Evolutionary conservation across 257 asterid genomes (phyloP).

Genomic region (Solanum pennellii): DNA sequence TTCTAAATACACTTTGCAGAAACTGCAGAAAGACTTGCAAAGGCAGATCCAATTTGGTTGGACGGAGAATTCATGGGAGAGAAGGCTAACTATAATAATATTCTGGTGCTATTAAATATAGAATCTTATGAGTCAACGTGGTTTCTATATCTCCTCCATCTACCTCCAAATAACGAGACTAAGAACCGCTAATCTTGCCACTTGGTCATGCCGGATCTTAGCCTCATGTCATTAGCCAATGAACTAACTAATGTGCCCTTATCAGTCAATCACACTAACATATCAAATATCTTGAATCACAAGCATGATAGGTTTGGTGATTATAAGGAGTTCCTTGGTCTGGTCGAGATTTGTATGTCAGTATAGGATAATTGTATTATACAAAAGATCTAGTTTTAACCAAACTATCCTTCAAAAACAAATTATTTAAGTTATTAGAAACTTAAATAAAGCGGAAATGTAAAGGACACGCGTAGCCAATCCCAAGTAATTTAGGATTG

Average conservation of each 20-base stretch:
- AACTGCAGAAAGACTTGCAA: not conserved
- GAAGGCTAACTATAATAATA: not conserved
- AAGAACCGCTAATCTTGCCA: not conserved
- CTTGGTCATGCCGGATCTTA: not conserved
- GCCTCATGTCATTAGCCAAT: not conserved
- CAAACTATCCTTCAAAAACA: not conserved
- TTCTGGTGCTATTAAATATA: not conserved
- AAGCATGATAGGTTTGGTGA: not conserved
- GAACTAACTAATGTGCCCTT: not conserved
- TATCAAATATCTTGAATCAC: not conserved
- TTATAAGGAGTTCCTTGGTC: not conserved
- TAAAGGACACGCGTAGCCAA: not conserved
- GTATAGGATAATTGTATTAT: not conserved
- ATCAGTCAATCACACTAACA: not conserved
- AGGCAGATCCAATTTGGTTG: not conserved
- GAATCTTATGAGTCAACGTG: not conserved
- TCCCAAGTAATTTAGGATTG: not conserved
- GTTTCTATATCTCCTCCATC: not conserved
- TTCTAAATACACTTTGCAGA: not conserved
- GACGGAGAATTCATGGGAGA: not conserved
- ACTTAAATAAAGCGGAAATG: not conserved
- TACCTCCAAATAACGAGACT: not conserved
- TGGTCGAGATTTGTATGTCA: not conserved
- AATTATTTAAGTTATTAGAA: not conserved
- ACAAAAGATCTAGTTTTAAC: not conserved